Evolutionary conservation across 2,329 filamentous ascomycete species (phyloP), one percentile per base, ranked within the genome.

Genomic region (Fusarium goolgardi): DNA sequence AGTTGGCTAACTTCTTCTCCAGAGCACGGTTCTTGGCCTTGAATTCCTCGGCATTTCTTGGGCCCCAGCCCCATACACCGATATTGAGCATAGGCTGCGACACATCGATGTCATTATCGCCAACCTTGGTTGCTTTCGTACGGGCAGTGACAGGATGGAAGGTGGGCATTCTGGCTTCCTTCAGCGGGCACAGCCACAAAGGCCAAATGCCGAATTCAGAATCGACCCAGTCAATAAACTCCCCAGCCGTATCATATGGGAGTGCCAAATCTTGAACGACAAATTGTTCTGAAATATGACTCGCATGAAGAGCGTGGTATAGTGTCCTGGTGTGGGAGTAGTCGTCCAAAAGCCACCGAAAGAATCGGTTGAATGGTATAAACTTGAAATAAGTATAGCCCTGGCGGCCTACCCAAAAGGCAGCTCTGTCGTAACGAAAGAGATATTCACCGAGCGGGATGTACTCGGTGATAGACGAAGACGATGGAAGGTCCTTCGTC

Each of bases 41-140:
- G 71, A 93, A 93, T 12, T 82, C 80, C 1, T 75, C 72, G 20
- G 75, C 75, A 20, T 83, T 74, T 1, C 79, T 75, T 1, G 89
- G 86, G 1, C 90, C 91, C 74, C 88, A 90, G 1, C 91, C 91
- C 92, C 92, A 96, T 11, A 95, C 85, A 2, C 86, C 86, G 35
- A 88, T 79, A 67, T 88, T 88, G 52, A 88, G 80, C 82, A 88
- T 84, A 1, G 62, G 59, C 1, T 63, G 43, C 5, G 74, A 73
- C 5, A 49, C 29, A 2, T 1, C 3, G 3, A 25, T 2, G 0
- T 5, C 18, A 3, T 2, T 0, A 35, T 6, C 1, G 16, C 7
- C 29, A 21, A 39, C 6, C 0, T 16, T 4, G 3, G 21, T n/a
- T 2, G 2, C 2, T 21, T 16, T 4, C 3, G n/a, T 20, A 3